Conservation (phyloP, 768 basidiomycete species). For the Rhizopogon vinicolor region DNA sequence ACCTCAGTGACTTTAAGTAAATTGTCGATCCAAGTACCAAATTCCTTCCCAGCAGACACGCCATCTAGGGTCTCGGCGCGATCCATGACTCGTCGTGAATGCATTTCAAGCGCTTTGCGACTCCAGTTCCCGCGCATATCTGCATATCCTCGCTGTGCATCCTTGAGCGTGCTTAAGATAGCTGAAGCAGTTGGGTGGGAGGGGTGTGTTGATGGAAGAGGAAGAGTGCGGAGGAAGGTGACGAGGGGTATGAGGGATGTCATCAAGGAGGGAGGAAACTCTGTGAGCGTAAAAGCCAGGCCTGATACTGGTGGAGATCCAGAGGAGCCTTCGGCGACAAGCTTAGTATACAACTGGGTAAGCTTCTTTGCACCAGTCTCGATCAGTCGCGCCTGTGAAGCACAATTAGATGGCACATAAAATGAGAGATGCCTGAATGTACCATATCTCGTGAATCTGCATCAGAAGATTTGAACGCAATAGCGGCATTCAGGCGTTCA, state of each 20-base stretch:
- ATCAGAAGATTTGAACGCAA: constrained; percentile 69
- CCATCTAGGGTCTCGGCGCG: constrained; percentile 67
- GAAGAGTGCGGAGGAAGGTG: constrained; percentile 63
- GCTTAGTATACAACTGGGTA: constrained; percentile 77
- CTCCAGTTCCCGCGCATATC: constrained; percentile 84
- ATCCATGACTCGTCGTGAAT: constrained; percentile 65
- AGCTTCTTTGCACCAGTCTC: constrained; percentile 84
- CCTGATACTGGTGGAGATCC: constrained; percentile 64
- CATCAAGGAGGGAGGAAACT: constrained; percentile 52
- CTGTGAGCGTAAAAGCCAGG: constrained; percentile 46
- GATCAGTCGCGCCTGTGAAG: constrained; percentile 56
- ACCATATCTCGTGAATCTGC: constrained; percentile 54
- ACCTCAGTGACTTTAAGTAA: constrained; percentile 67
- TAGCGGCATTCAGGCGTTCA: constrained; percentile 72
- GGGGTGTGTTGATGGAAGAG: constrained; percentile 75
- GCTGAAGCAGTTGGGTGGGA: constrained; percentile 71
- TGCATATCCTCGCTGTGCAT: constrained; percentile 78
- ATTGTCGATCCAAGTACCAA: constrained; percentile 66
- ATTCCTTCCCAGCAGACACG: constrained; percentile 61
- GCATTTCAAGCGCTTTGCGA: constrained; percentile 67
- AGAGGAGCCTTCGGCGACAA: constrained; percentile 82
- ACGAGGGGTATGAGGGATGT: constrained; percentile 60
- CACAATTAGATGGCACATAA: not conserved
- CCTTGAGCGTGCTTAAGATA: constrained; percentile 62
- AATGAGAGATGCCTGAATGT: not conserved